Percentiles rank a stretch among this genome's conserved stretches.
Conservation (phyloP, 345 rosid genomes). For the Camelina laxa region DNA sequence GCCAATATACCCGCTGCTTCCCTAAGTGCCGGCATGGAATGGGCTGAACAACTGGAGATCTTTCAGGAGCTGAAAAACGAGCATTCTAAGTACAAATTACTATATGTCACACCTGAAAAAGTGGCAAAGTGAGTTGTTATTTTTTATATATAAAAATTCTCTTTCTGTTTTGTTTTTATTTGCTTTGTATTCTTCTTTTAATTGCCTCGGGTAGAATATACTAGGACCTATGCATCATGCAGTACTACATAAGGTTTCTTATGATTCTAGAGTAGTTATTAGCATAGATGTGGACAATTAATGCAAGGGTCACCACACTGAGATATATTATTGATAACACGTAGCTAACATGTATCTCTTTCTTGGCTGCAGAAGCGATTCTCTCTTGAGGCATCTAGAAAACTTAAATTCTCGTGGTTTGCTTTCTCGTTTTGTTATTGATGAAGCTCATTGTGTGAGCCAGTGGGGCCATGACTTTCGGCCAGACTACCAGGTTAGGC, state of each 20-base stretch:
- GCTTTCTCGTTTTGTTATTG: slow-evolving; percentile 96
- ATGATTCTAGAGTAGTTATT: slow-evolving; percentile 21
- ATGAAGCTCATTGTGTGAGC: slow-evolving; percentile 99
- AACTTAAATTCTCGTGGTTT: slow-evolving; percentile 72
- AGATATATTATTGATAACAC: slow-evolving; percentile 21
- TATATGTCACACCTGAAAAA: slow-evolving; percentile 98
- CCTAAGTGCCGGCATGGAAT: slow-evolving; percentile 92
- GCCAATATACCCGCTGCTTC: slow-evolving; percentile 91
- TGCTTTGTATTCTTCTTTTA: slow-evolving; percentile 8
- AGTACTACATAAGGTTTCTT: slow-evolving; percentile 15
- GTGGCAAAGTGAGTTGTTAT: slow-evolving; percentile 85
- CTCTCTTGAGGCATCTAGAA: slow-evolving; percentile 81
- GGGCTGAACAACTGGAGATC: slow-evolving; percentile 95
- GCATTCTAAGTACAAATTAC: slow-evolving; percentile 78
- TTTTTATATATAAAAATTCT: not conserved
- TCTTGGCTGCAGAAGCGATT: slow-evolving; percentile 78
- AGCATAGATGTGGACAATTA: slow-evolving; percentile 9
- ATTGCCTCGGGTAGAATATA: slow-evolving; percentile 25
- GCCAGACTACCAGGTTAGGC: slow-evolving; percentile 95
- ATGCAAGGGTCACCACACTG: slow-evolving; percentile 8
- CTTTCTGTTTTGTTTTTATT: not conserved
- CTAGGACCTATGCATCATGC: slow-evolving; percentile 2
- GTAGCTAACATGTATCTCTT: slow-evolving; percentile 32
- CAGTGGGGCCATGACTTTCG: slow-evolving; percentile 99
- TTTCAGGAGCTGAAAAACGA: slow-evolving; percentile 82